Percentiles rank a stretch among this genome's conserved stretches.
phyloP scores from a whole-genome alignment of 2,329 filamentous ascomycete species.

The Clarireedia paspali region DNA sequence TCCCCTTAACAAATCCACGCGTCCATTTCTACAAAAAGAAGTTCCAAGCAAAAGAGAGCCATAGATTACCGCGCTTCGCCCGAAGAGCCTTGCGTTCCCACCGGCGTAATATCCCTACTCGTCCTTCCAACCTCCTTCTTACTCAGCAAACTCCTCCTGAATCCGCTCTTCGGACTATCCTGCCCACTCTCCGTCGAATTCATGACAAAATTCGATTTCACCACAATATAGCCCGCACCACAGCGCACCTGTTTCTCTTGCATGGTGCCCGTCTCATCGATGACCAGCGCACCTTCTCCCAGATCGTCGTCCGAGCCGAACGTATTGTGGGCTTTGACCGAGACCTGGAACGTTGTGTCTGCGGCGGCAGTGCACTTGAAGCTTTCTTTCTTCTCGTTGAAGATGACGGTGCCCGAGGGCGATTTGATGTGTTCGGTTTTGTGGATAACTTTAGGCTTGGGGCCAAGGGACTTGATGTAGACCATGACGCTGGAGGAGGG shows the following conservation, averaged over 20 bases:
- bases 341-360: conserved; percentile 78
- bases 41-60: too few species aligned
- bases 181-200: conserved; percentile 34
- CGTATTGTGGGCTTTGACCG: conserved; percentile 76
- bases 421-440: conserved; percentile 91
- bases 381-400: conserved; percentile 57
- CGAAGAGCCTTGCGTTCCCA: neutral
- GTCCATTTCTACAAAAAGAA: too few species aligned
- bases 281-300: conserved; percentile 80
- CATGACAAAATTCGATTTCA: conserved; percentile 65
- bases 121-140: conserved; percentile 34
- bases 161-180: conserved; percentile 35
- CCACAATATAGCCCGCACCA: conserved; percentile 61
- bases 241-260: conserved; percentile 67
- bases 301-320: conserved; percentile 79
- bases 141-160: conserved; percentile 48
- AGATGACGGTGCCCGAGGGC: conserved; percentile 55
- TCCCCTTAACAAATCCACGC: too few species aligned
- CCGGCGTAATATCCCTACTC: conserved; percentile 38
- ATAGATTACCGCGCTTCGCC: neutral
- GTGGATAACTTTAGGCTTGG: conserved; percentile 71
- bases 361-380: conserved; percentile 73
- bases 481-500: conserved; percentile 73
- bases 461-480: conserved; percentile 55
- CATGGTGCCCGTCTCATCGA: conserved; percentile 68